Percentiles rank a stretch among this genome's conserved stretches.
Conservation (phyloP, 108 stramenopile species). For the Hondaea fermentalgiana region DNA sequence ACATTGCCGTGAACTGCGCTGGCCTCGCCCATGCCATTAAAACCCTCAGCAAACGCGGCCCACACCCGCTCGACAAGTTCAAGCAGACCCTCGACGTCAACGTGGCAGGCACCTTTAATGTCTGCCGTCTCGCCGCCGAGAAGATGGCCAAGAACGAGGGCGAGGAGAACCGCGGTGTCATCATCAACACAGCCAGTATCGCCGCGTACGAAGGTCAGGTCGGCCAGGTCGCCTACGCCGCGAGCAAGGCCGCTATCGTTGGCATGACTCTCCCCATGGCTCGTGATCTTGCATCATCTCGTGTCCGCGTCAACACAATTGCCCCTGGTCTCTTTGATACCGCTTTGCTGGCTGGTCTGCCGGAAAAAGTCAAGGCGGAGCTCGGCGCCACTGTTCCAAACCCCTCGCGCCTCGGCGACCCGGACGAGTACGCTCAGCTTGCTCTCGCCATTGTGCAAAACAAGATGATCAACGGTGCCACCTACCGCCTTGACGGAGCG, state of each 20-base stretch:
- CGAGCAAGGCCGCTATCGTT: slow-evolving; percentile 80
- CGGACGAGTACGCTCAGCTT: slow-evolving; percentile 45
- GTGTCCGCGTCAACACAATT: slow-evolving; percentile 79
- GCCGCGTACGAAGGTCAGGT: slow-evolving; percentile 89
- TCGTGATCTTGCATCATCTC: slow-evolving; percentile 66
- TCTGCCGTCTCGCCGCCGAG: slow-evolving; percentile 75
- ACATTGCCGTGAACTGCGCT: slow-evolving; percentile 80
- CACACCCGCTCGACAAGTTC: slow-evolving; percentile 39
- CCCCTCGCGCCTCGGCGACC: slow-evolving; percentile 61
- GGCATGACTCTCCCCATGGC: slow-evolving; percentile 74
- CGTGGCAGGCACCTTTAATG: slow-evolving; percentile 84
- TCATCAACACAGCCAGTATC: slow-evolving; percentile 85
- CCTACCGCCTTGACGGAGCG: slow-evolving; percentile 82
- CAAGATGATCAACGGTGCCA: slow-evolving; percentile 59
- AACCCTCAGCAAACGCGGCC: slow-evolving; percentile 56
- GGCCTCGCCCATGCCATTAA: slow-evolving; percentile 72
- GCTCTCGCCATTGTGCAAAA: slow-evolving; percentile 45
- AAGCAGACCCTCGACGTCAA: slow-evolving; percentile 71
- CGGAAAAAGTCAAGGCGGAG: slow-evolving; percentile 63
- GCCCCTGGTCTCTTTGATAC: slow-evolving; percentile 87
- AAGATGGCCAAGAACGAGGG: slow-evolving; percentile 54
- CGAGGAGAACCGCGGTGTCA: slow-evolving; percentile 64
- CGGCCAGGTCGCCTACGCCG: slow-evolving; percentile 81
- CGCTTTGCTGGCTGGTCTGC: slow-evolving; percentile 75
- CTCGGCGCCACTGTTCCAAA: slow-evolving; percentile 73